Evolutionary conservation across 176 grass and related monocot genomes (phyloP).

Genomic region (Typha latifolia): DNA sequence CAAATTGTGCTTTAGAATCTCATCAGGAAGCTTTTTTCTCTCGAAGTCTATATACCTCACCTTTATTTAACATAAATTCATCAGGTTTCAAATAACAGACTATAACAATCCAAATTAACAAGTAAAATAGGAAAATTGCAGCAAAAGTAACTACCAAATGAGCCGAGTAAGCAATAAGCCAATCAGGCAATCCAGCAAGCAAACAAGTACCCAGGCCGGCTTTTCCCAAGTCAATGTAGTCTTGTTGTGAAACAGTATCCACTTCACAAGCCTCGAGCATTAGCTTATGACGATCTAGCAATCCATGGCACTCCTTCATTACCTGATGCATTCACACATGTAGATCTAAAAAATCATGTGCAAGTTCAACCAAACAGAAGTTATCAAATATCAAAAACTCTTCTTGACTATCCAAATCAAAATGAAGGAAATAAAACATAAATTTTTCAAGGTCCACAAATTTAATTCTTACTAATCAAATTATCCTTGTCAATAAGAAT

Average conservation of each 20-base stretch:
- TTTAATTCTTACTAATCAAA: not conserved
- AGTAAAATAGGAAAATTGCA: conserved; percentile 26
- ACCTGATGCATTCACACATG: conserved; percentile 37
- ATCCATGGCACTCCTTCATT: conserved; percentile 83
- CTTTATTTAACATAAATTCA: conserved; percentile 40
- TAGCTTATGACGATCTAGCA: conserved; percentile 78
- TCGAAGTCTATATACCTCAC: conserved; percentile 94
- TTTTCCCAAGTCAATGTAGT: conserved; percentile 88
- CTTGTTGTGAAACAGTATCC: conserved; percentile 77
- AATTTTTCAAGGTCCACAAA: not conserved
- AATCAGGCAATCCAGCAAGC: conserved; percentile 83
- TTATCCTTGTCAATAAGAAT: too few relatives aligned
- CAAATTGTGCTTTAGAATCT: conserved; percentile 76
- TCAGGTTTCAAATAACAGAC: conserved; percentile 9
- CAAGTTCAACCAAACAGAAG: not conserved
- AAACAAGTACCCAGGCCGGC: conserved; percentile 97
- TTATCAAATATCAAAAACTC: too few relatives aligned
- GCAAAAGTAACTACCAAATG: conserved; percentile 53
- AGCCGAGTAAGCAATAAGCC: conserved; percentile 93
- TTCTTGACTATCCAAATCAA: too few relatives aligned
- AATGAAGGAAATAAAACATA: too few relatives aligned
- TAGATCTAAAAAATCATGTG: conserved; percentile 15
- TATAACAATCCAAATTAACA: not conserved
- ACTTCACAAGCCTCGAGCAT: conserved; percentile 90
- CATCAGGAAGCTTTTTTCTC: conserved; percentile 79